These are phyloP conservation scores for Erodium moschatum DNA, from an alignment of 441 rosid genomes.

Conservation along the genomic window DNA sequence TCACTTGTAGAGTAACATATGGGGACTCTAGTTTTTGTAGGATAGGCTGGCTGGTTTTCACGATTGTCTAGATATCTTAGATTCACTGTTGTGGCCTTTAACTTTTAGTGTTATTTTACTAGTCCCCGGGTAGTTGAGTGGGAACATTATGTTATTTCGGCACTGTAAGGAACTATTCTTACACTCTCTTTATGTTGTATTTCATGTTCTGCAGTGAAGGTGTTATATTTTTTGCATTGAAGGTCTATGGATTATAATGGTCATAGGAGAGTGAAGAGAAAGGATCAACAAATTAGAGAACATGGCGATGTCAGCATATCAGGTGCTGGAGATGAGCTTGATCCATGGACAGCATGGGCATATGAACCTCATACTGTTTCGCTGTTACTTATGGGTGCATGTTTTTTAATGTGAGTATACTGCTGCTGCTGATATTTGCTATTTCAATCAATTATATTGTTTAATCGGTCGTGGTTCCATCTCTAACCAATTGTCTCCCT, in stretches of 20 bases:
- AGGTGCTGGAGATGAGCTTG: conserved; percentile 48
- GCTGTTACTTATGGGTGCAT: conserved; percentile 82
- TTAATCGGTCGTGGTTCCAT: too few relatives aligned
- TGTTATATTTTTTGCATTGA: conserved; percentile 12
- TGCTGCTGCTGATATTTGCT: conserved; percentile 7
- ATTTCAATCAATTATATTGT: not conserved
- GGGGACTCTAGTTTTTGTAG: conserved; percentile 28
- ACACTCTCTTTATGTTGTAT: too few relatives aligned
- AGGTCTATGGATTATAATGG: conserved; percentile 54
- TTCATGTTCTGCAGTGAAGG: not conserved
- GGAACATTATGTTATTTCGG: too few relatives aligned
- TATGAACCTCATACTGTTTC: conserved; percentile 91
- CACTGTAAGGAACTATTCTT: too few relatives aligned
- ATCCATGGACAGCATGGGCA: conserved; percentile 99
- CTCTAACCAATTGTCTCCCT: too few relatives aligned
- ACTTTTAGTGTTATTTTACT: not conserved
- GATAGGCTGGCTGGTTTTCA: conserved; percentile 22
- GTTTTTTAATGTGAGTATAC: conserved; percentile 75
- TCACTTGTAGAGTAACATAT: conserved; percentile 15
- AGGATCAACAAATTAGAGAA: conserved; percentile 37
- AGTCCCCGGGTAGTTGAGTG: conserved; percentile 5
- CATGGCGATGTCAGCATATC: conserved; percentile 37
- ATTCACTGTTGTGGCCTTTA: not conserved
- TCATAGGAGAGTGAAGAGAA: conserved; percentile 41
- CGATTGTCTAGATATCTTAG: conserved; percentile 20